phyloP scores from a whole-genome alignment of 768 basidiomycete species.

The Baorangia bicolor region DNA sequence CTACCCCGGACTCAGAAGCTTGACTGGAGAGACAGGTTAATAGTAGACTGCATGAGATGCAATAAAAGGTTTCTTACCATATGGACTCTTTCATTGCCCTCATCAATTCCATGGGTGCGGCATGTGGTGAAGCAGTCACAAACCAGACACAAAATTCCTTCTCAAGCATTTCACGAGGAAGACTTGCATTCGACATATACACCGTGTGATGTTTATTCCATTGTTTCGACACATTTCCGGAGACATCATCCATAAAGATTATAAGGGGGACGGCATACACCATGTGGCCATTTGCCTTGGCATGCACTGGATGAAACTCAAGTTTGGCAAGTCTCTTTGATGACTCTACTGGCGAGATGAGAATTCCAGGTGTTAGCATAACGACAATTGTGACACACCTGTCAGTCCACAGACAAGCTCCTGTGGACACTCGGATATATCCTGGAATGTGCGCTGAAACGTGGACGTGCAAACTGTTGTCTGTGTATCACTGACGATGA shows the following conservation, averaged over 20 bases:
- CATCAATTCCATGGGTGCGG: conserved; percentile 32
- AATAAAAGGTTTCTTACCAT: conserved; percentile 5
- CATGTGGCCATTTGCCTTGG: conserved; percentile 14
- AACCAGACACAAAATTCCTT: conserved; percentile 32
- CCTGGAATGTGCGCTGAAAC: no score
- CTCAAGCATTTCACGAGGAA: conserved; percentile 32
- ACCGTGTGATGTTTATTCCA: conserved; percentile 36
- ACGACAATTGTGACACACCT: no score
- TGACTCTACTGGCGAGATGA: no score
- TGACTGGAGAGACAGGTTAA: not conserved
- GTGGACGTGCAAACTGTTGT: no score
- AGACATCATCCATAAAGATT: conserved; percentile 36
- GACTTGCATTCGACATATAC: conserved; percentile 33
- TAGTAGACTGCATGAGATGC: no score
- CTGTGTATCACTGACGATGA: no score
- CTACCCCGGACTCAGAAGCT: conserved; percentile 8
- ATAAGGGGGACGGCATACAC: conserved; percentile 22
- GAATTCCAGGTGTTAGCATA: not conserved
- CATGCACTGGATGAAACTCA: conserved; percentile 17
- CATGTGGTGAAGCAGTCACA: conserved; percentile 36
- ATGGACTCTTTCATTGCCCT: conserved; percentile 27
- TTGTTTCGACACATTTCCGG: conserved; percentile 33
- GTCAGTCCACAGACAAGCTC: conserved; percentile 3
- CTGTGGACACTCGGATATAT: no score
- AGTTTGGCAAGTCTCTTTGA: not conserved